Percentiles rank a stretch among this genome's conserved stretches.
Evolutionary conservation across 2,329 filamentous ascomycete species (phyloP).

Genomic region (Botryotinia calthae): DNA sequence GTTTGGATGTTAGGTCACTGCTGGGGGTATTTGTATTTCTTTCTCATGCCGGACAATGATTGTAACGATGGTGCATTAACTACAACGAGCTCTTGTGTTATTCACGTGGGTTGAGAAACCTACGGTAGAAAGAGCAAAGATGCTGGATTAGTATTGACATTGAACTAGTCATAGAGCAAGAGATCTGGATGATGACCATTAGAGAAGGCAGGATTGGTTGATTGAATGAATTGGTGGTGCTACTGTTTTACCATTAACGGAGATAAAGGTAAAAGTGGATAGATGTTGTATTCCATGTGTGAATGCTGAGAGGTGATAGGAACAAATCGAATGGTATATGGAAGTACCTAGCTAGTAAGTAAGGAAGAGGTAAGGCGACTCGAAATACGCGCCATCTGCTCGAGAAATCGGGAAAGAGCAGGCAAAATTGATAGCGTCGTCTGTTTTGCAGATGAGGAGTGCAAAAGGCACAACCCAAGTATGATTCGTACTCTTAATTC

Average conservation of each 20-base stretch:
- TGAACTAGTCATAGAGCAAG: slow-evolving; percentile 12
- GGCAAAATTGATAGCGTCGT: background rate
- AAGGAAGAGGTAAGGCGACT: background rate
- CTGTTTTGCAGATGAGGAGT: background rate
- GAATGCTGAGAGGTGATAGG: background rate
- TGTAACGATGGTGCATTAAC: background rate
- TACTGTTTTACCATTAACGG: background rate
- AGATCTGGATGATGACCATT: slow-evolving; percentile 8
- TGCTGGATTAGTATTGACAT: background rate
- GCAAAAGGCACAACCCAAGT: background rate
- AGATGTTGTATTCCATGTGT: background rate
- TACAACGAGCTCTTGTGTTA: background rate
- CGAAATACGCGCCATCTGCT: background rate
- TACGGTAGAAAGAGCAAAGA: background rate
- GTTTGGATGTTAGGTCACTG: background rate
- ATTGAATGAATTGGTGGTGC: background rate
- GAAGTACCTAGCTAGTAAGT: background rate
- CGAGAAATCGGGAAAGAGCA: background rate
- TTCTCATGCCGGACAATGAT: background rate
- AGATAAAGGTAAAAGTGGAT: slow-evolving; percentile 10
- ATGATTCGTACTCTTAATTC: background rate
- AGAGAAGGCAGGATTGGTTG: slow-evolving; percentile 9
- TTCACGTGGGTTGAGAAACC: slow-evolving; percentile 1
- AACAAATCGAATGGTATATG: background rate
- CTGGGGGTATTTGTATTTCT: slow-evolving; percentile 10